These are phyloP conservation scores for Epichloe scottii DNA, from an alignment of 2,329 filamentous ascomycete genomes.

Conservation along the genomic window DNA sequence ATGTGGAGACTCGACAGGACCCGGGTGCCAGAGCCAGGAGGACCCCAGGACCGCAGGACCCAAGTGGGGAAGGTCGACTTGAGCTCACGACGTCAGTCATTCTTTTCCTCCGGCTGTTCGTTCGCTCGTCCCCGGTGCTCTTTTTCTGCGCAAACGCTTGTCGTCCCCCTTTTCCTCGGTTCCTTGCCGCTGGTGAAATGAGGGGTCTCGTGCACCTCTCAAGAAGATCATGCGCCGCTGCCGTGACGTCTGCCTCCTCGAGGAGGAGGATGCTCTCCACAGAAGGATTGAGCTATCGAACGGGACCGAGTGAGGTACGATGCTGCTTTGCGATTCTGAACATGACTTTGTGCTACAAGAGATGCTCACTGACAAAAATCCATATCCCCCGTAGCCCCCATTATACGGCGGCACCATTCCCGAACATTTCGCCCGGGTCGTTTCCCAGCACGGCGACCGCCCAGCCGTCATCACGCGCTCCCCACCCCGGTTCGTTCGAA, in stretches of 20 bases:
- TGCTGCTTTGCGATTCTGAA: background rate
- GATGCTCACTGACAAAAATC: background rate
- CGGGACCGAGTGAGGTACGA: constrained; percentile 18
- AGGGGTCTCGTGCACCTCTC: no score
- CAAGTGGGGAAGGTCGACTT: no score
- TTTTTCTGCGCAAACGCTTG: no score
- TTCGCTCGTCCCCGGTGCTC: no score
- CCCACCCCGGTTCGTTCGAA: constrained; percentile 32
- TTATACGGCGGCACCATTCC: constrained; percentile 58
- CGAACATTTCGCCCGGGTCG: constrained; percentile 56
- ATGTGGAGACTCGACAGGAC: no score
- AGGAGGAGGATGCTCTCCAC: constrained; percentile 1
- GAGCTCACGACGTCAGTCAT: no score
- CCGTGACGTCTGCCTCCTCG: background rate
- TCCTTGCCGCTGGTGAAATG: no score
- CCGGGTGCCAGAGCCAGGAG: no score
- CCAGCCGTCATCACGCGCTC: constrained; percentile 42
- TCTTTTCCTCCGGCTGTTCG: no score
- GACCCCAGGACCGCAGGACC: no score
- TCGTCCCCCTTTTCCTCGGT: no score
- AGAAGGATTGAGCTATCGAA: constrained; percentile 16
- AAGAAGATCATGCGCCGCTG: no score
- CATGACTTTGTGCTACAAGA: background rate
- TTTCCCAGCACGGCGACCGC: constrained; percentile 50
- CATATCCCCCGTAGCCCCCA: constrained; percentile 41